These are phyloP conservation scores for Paxillus ammoniavirescens DNA, from an alignment of 768 basidiomycete genomes.

Conservation along the genomic window DNA sequence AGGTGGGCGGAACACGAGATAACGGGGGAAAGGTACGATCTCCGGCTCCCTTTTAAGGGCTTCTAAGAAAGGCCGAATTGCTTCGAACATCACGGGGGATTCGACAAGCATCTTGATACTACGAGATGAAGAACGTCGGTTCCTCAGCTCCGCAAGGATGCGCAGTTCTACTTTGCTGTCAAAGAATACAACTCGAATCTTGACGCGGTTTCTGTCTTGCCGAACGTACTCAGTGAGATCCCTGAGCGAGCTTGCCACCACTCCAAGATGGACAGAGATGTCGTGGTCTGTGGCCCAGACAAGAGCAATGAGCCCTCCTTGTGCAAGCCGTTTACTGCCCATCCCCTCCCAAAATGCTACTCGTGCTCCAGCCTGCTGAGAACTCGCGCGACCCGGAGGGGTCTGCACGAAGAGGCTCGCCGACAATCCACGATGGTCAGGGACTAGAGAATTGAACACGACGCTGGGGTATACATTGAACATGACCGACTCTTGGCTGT, in stretches of 20 bases:
- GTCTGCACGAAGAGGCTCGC: slow-evolving; percentile 46
- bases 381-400: slow-evolving; percentile 56
- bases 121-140: slow-evolving; percentile 22
- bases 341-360: slow-evolving; percentile 60
- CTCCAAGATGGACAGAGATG: slow-evolving; percentile 53
- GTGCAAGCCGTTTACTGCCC: slow-evolving; percentile 55
- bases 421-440: slow-evolving; percentile 54
- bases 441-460: slow-evolving; percentile 42
- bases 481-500: slow-evolving; percentile 47
- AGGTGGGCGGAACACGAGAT: slow-evolving; percentile 46
- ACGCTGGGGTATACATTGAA: slow-evolving; percentile 64
- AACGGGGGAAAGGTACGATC: slow-evolving; percentile 50
- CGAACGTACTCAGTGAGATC: slow-evolving; percentile 49
- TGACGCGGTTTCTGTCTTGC: slow-evolving; percentile 32
- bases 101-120: slow-evolving; percentile 49
- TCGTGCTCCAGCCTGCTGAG: slow-evolving; percentile 37
- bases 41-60: slow-evolving; percentile 58
- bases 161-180: slow-evolving; percentile 53
- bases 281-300: slow-evolving; percentile 39
- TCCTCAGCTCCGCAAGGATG: slow-evolving; percentile 38
- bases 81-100: slow-evolving; percentile 63
- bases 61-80: slow-evolving; percentile 66
- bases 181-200: slow-evolving; percentile 59
- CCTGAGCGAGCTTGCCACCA: slow-evolving; percentile 38
- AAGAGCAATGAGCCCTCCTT: slow-evolving; percentile 64